Base-by-base conservation (phyloP, 495 filamentous ascomycete species). In the Penicillium argentinense region DNA sequence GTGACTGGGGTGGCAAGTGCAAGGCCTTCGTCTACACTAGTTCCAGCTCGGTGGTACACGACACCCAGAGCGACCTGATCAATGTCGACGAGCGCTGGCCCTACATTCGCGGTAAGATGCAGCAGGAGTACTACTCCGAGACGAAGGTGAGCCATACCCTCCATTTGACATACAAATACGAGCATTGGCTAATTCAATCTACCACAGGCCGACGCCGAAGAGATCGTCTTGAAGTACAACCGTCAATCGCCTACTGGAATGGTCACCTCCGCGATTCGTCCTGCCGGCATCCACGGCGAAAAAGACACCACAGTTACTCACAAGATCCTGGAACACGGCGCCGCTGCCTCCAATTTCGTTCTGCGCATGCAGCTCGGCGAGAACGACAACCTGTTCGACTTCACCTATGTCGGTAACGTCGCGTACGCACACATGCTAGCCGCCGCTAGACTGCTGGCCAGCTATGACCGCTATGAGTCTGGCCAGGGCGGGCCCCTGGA, bases 21-120 rank as follows among this genome's bases (percentile, higher is more conserved):
- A 96, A 89, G 71, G 95, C 84, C 0, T 87, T 99, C 56, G 88
- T 99, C 22, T 95, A 95, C 72, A 99, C 95, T 3, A 95, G 88
- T 64, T 91, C 87, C 19, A 88, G 89, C 36, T 91, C 87, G 39
- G 82, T 96, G 26, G 79, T 96, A 42, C 88, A 88, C 66, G 89
- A 96, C 62, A 88, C 84, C 45, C 71, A 77, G 57, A 83, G 71
- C 45, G 86, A 96, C 63, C 68, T 99, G 57, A 79, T 92, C 66
- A 93, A 95, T 65, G 91, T 89, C 39, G 86, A 93, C 61, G 93
- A 99, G 73, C 73, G 81, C 23, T 96, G 85, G 77, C 91, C 93
- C 7, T 71, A 88, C 44, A 79, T 96, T 33, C 73, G 83, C 13
- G 83, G 85, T 4, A 69, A 77, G 9, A 51, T 72, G 46, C 89